Evolutionary conservation across 108 stramenopile species (phyloP).

Genomic region (Pseudonitzschia multistriata): DNA sequence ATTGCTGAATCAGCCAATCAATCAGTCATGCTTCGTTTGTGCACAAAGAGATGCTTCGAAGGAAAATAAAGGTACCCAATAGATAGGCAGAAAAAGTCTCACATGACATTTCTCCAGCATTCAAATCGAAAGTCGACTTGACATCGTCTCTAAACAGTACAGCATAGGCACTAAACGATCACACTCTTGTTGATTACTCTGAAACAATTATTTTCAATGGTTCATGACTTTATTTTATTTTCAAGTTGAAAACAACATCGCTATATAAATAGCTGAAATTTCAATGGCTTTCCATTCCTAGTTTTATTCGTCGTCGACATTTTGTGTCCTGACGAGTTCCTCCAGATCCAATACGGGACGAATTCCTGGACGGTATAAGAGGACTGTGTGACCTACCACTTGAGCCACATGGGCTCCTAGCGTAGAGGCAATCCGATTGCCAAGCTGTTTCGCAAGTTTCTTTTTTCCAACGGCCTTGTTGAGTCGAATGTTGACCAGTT

Average conservation of each 20-base stretch:
- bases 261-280: not conserved
- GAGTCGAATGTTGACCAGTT: conserved; percentile 66
- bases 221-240: too few species aligned
- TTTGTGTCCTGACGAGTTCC: conserved; percentile 27
- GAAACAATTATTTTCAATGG: too few species aligned
- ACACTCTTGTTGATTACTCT: too few species aligned
- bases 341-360: conserved; percentile 70
- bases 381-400: conserved; percentile 70
- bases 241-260: not conserved
- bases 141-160: too few species aligned
- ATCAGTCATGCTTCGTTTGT: not conserved
- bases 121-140: too few species aligned
- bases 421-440: conserved; percentile 51
- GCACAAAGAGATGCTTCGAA: too few species aligned
- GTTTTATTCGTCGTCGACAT: not conserved
- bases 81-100: too few species aligned
- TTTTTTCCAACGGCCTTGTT: conserved; percentile 73
- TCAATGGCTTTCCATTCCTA: not conserved
- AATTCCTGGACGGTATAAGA: conserved; percentile 70
- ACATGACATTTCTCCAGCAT: too few species aligned
- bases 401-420: conserved; percentile 77
- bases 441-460: conserved; percentile 60
- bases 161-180: too few species aligned
- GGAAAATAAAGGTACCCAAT: too few species aligned
- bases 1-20: not conserved